phyloP scores from a whole-genome alignment of 495 filamentous ascomycete species.

The Cladorrhinum samala region DNA sequence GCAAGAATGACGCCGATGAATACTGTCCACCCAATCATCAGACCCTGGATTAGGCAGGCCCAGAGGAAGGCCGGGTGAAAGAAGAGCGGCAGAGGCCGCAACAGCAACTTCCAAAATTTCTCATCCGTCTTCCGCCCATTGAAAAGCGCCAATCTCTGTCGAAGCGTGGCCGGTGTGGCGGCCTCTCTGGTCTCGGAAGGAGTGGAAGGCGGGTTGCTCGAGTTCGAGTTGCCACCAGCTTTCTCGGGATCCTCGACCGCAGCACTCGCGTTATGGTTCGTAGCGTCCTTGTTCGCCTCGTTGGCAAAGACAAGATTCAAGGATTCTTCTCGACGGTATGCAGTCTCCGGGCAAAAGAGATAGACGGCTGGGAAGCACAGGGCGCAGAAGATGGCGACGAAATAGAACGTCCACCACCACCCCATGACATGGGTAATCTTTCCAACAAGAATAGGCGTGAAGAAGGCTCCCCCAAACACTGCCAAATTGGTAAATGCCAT shows the following conservation, averaged over 20 bases:
- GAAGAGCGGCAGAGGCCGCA: constrained; percentile 58
- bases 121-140: constrained; percentile 69
- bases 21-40: constrained; percentile 90
- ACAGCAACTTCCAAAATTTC: constrained; percentile 55
- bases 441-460: constrained; percentile 83
- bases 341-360: constrained; percentile 81
- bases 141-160: constrained; percentile 59
- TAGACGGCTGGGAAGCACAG: constrained; percentile 58
- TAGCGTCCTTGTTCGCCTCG: constrained; percentile 7
- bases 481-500: constrained; percentile 90
- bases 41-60: constrained; percentile 85
- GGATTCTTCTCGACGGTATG: constrained; percentile 58
- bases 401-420: constrained; percentile 76
- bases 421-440: constrained; percentile 70
- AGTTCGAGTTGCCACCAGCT: neutral
- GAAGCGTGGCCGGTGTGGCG: constrained; percentile 45
- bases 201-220: neutral
- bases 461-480: constrained; percentile 85
- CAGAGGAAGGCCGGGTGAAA: constrained; percentile 82
- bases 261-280: too few relatives aligned
- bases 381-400: constrained; percentile 65
- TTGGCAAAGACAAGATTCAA: constrained; percentile 53
- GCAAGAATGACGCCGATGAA: constrained; percentile 86
- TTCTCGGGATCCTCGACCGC: constrained; percentile 16
- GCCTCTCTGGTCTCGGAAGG: neutral